Evolutionary conservation across 768 basidiomycete genomes (phyloP), one percentile per base, ranked within the genome.

Genomic region (Tylopilus sp.): DNA sequence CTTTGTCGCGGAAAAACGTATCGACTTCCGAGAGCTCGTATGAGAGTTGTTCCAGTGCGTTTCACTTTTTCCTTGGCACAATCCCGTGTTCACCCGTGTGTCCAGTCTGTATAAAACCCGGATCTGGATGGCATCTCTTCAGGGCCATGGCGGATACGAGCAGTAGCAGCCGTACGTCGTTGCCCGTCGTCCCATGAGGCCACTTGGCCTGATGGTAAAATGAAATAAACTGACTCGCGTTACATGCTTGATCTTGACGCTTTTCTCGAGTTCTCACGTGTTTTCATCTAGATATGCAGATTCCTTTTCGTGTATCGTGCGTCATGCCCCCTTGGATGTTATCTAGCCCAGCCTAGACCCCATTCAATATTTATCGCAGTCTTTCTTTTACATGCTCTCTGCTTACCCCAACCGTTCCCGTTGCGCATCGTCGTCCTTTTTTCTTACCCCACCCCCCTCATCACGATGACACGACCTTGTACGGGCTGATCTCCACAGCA

Each of bases 21-120:
- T 98, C 64, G 91, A 93, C 71, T 97, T 98, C 74, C 83, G 96
- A 62, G 95, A 98, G 71, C 83, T 98, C 58, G 95, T 98, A 34
- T 84, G 92, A 66, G 94, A 97, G 71, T 75, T 96, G 41, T 97
- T 97, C 79, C 80, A 93, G 87, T 92, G 56, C 46, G 59, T 28
- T 17, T 46, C 30, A 19, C 22, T 16, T 10, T 13, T 36, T 12
- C 36, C 19, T 41, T 55, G 54, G 11, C 47, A 54, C 51, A 57
- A 57, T 14, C 28, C 51, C 31, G 30, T 38, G 26, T 31, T 52
- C 24, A 55, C 13, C n/a, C 17, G 12, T 25, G 6, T n/a, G 24
- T 7, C 54, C 28, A 92, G 89, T 60, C 67, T 93, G 64, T 95
- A 94, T 74, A 97, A 97, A 76, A 95, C 93, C 34, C 78, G 93